phyloP scores from a whole-genome alignment of 805 yeast genomes.

The Wickerhamiella kazuoi region DNA sequence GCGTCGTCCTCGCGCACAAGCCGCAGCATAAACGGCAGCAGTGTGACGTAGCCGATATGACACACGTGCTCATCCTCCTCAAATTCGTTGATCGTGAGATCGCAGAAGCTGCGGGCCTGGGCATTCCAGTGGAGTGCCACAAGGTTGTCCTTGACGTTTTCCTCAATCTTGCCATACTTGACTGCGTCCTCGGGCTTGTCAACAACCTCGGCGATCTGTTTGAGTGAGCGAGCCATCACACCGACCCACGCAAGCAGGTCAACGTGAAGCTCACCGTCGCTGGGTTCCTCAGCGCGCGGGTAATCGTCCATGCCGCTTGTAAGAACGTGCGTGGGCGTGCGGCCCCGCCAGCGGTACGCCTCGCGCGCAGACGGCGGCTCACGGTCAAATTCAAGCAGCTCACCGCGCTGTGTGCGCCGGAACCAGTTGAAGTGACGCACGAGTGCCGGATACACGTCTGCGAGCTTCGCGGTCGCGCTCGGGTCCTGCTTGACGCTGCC shows the following conservation, averaged over 20 bases:
- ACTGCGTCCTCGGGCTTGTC: constrained; percentile 40
- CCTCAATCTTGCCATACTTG: constrained; percentile 35
- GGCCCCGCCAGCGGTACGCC: constrained; percentile 84
- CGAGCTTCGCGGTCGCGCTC: constrained; percentile 15
- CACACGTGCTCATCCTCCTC: constrained; percentile 58
- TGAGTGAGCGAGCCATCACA: constrained; percentile 72
- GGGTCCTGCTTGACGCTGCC: constrained; percentile 15
- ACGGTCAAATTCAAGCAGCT: constrained; percentile 52
- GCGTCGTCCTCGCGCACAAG: constrained; percentile 34
- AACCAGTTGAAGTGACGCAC: constrained; percentile 73
- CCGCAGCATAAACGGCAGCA: constrained; percentile 68
- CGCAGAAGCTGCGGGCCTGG: constrained; percentile 55
- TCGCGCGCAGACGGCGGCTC: constrained; percentile 33
- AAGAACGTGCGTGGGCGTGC: constrained; percentile 66
- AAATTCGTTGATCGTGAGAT: constrained; percentile 54
- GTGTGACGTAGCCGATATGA: constrained; percentile 71
- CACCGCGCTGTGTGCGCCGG: constrained; percentile 63
- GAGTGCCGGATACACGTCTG: constrained; percentile 54
- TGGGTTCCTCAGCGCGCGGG: constrained; percentile 70
- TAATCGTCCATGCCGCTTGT: constrained; percentile 94
- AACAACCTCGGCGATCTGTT: constrained; percentile 46
- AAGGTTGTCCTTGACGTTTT: constrained; percentile 42
- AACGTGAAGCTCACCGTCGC: constrained; percentile 75
- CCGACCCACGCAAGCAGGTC: constrained; percentile 90
- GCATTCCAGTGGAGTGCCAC: constrained; percentile 70